Evolutionary conservation across 306 rosid species (phyloP).

Genomic region (Lathyrus oleraceus): DNA sequence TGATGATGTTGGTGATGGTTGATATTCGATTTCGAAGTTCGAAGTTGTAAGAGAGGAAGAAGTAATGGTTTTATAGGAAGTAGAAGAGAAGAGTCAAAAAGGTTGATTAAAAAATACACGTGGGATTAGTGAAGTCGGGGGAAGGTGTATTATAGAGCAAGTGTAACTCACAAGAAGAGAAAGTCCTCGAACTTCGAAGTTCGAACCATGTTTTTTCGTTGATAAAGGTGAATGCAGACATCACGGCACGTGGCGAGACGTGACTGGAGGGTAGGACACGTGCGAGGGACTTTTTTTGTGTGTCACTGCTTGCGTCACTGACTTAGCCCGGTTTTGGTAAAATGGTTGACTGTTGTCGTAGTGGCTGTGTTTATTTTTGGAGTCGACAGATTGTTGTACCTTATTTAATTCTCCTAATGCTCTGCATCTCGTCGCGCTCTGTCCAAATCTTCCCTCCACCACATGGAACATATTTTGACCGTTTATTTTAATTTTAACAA

Average conservation of each 20-base stretch:
- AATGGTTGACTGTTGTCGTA: constrained; percentile 43
- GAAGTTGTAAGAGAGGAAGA: neutral
- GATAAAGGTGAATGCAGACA: constrained; percentile 23
- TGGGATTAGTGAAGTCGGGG: constrained; percentile 29
- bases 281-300: neutral
- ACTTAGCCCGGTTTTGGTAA: neutral
- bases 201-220: neutral
- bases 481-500: no score
- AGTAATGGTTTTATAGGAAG: constrained; percentile 28
- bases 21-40: neutral
- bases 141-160: constrained; percentile 10
- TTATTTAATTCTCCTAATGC: neutral
- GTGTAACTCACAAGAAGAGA: constrained; percentile 18
- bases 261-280: constrained; percentile 7
- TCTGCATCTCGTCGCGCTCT: neutral
- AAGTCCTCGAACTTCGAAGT: neutral
- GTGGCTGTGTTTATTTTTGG: constrained; percentile 12
- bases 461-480: no score
- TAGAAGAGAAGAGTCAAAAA: neutral
- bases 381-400: neutral
- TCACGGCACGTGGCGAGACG: constrained; percentile 24
- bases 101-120: constrained; percentile 10
- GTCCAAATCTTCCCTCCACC: neutral
- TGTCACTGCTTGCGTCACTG: constrained; percentile 81
- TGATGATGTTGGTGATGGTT: neutral